A percentile compares a stretch with the other conserved stretches of the same genome.
phyloP scores from a whole-genome alignment of 495 filamentous ascomycete species.

The Halenospora varia region DNA sequence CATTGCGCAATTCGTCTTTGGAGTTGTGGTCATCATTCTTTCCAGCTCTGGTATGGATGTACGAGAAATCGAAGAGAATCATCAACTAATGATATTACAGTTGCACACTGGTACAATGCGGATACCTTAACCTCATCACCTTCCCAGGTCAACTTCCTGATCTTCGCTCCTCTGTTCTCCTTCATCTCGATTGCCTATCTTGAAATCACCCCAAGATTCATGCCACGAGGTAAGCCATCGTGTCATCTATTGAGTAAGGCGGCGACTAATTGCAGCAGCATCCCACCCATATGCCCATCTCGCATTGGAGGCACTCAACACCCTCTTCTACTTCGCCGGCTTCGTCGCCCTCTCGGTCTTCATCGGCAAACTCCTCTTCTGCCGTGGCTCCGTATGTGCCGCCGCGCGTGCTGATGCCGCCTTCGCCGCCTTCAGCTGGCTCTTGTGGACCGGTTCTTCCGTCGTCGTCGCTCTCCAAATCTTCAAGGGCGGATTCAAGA shows the following conservation, averaged over 20 bases:
- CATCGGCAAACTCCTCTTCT: slow-evolving; percentile 51
- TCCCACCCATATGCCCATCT: slow-evolving; percentile 57
- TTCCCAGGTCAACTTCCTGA: slow-evolving; percentile 63
- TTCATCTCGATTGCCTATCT: slow-evolving; percentile 62
- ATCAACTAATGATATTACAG: slow-evolving; percentile 27
- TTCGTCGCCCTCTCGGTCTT: slow-evolving; percentile 69
- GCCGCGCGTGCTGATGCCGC: slow-evolving; percentile 43
- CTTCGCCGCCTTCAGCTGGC: slow-evolving; percentile 39
- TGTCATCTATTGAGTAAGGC: neutral
- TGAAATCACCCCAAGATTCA: slow-evolving; percentile 55
- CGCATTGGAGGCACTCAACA: slow-evolving; percentile 59
- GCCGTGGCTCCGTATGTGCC: slow-evolving; percentile 45
- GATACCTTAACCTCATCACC: slow-evolving; percentile 44
- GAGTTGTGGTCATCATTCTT: slow-evolving; percentile 62
- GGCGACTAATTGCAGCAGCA: slow-evolving; percentile 23
- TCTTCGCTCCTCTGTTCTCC: slow-evolving; percentile 65
- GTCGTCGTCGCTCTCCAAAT: slow-evolving; percentile 32
- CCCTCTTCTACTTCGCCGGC: slow-evolving; percentile 79
- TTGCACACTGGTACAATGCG: slow-evolving; percentile 48
- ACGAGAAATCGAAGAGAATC: neutral
- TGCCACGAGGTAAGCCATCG: slow-evolving; percentile 31
- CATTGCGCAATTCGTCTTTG: slow-evolving; percentile 54
- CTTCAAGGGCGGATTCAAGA: slow-evolving; percentile 30
- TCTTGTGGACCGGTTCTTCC: slow-evolving; percentile 39
- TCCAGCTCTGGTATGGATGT: slow-evolving; percentile 61